These are phyloP conservation scores for Phytophthora cactorum DNA, from an alignment of 352 stramenopile species.

Conservation along the genomic window DNA sequence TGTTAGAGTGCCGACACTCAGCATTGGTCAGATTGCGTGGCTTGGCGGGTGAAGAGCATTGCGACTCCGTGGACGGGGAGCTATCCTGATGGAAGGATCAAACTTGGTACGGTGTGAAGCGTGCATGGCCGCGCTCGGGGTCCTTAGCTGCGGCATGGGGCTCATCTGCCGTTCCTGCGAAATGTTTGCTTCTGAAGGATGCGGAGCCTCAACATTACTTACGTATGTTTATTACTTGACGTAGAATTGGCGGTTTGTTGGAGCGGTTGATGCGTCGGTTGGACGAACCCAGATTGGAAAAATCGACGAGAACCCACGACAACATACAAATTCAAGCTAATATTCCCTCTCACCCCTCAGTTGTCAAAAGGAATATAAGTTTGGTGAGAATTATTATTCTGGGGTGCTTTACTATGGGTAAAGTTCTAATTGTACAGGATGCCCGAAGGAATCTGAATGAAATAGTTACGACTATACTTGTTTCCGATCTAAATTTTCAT, in stretches of 20 bases:
- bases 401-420: no score
- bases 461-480: no score
- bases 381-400: no score
- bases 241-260: background rate
- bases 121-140: background rate
- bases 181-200: background rate
- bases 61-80: background rate
- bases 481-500: no score
- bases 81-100: background rate
- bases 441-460: no score
- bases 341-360: no score
- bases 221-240: background rate
- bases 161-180: background rate
- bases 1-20: background rate
- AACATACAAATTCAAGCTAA: background rate
- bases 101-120: background rate
- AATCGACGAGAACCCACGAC: background rate
- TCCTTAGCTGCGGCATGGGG: background rate
- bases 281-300: background rate
- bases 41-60: background rate
- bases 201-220: background rate
- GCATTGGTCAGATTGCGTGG: no score
- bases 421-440: no score
- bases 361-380: no score
- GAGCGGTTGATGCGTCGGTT: background rate